Conservation (phyloP, 106 monocot genomes). For the Phalaenopsis aphrodite region DNA sequence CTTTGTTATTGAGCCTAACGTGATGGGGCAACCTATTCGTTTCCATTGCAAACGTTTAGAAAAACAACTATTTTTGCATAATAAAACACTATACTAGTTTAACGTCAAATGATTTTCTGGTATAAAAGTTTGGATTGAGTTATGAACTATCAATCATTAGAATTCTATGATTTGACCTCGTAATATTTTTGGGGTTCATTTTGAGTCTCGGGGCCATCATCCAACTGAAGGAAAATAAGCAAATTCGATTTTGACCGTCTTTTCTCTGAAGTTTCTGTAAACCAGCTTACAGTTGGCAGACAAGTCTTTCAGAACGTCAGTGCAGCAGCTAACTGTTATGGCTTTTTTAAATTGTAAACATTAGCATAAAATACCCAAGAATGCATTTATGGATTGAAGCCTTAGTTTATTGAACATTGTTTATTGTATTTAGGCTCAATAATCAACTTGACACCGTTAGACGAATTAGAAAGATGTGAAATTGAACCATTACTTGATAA, state of each 20-base stretch:
- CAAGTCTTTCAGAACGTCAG: background rate
- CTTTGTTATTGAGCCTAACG: background rate
- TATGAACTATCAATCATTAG: background rate
- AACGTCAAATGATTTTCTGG: background rate
- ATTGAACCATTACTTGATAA: background rate
- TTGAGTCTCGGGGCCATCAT: background rate
- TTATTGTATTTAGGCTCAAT: conserved; percentile 1
- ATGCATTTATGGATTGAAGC: background rate
- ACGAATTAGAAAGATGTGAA: background rate
- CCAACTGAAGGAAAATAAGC: background rate
- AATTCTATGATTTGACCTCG: background rate
- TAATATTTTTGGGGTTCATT: background rate
- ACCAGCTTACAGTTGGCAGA: background rate
- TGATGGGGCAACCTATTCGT: background rate
- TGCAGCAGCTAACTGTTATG: background rate
- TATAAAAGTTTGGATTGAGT: background rate
- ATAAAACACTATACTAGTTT: background rate
- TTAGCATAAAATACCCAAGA: background rate
- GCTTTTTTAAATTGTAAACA: background rate
- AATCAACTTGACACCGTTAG: background rate
- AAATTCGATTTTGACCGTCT: background rate
- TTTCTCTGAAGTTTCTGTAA: background rate
- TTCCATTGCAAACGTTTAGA: background rate
- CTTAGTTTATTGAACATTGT: background rate
- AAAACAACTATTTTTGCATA: background rate